These are phyloP conservation scores for Oryza longistaminata DNA, from an alignment of 176 grass and related monocot species.

Conservation along the genomic window DNA sequence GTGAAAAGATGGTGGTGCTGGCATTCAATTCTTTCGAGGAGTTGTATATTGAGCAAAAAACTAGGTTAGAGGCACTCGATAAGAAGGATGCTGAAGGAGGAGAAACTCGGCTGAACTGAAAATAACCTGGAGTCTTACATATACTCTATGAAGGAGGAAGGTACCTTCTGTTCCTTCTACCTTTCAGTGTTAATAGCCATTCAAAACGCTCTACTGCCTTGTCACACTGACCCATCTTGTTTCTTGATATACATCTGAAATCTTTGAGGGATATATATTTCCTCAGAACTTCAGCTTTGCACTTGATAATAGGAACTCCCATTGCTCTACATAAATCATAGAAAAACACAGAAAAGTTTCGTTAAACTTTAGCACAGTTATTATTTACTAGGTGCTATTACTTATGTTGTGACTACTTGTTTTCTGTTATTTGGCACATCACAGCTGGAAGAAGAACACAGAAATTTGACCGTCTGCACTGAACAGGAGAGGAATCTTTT, in stretches of 20 bases:
- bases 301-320: neutral
- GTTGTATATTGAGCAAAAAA: constrained; percentile 79
- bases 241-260: constrained; percentile 9
- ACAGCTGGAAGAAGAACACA: constrained; percentile 83
- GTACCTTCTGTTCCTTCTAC: constrained; percentile 35
- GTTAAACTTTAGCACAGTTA: neutral
- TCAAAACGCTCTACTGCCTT: neutral
- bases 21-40: constrained; percentile 72
- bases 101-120: constrained; percentile 93
- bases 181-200: neutral
- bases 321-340: constrained; percentile 24
- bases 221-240: neutral
- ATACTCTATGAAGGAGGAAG: constrained; percentile 99
- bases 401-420: constrained; percentile 29
- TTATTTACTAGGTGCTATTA: neutral
- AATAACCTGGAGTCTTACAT: constrained; percentile 94
- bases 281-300: neutral
- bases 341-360: neutral
- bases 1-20: constrained; percentile 69
- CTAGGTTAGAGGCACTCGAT: constrained; percentile 79
- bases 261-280: neutral
- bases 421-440: constrained; percentile 29
- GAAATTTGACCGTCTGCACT: constrained; percentile 82
- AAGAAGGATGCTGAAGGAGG: constrained; percentile 85
- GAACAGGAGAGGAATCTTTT: constrained; percentile 86